These are phyloP conservation scores for Annulohypoxylon truncatum DNA, from an alignment of 2,329 filamentous ascomycete genomes.

Conservation along the genomic window DNA sequence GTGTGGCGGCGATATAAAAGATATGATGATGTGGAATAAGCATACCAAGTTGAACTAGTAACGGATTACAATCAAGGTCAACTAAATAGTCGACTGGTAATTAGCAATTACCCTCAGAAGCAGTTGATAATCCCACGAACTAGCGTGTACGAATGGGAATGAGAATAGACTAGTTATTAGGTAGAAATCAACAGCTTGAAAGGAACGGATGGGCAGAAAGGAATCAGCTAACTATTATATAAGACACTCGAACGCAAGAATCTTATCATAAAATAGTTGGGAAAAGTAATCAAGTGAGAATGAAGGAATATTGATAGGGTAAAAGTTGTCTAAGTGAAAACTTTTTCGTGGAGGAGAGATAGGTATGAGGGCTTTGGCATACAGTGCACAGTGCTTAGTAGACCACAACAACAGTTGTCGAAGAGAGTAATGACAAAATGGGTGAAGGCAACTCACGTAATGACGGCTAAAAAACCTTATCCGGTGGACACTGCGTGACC, in stretches of 20 bases:
- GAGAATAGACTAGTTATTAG: not conserved
- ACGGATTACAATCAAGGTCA: not conserved
- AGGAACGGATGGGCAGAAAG: not conserved
- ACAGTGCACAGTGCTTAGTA: slow-evolving; percentile 1
- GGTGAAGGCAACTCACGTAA: slow-evolving; percentile 11
- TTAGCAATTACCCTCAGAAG: not conserved
- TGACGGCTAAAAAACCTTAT: slow-evolving; percentile 5
- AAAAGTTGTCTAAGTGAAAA: not conserved
- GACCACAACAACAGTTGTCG: not conserved
- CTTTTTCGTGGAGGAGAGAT: not conserved
- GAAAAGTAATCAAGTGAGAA: not conserved
- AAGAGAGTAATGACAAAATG: not conserved
- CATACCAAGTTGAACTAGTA: not conserved
- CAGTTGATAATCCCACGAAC: not conserved
- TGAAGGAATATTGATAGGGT: not conserved
- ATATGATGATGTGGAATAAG: not conserved
- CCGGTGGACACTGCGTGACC: not conserved
- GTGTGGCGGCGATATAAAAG: not conserved
- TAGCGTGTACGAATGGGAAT: not conserved
- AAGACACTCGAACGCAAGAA: not conserved
- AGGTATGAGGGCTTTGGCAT: not conserved
- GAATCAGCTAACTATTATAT: not conserved
- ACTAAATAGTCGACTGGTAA: not conserved
- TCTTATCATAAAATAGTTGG: not conserved
- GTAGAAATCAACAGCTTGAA: not conserved